Base-by-base conservation (phyloP, 1,139 yeast species). In the Saccharomyces hybrid region DNA sequence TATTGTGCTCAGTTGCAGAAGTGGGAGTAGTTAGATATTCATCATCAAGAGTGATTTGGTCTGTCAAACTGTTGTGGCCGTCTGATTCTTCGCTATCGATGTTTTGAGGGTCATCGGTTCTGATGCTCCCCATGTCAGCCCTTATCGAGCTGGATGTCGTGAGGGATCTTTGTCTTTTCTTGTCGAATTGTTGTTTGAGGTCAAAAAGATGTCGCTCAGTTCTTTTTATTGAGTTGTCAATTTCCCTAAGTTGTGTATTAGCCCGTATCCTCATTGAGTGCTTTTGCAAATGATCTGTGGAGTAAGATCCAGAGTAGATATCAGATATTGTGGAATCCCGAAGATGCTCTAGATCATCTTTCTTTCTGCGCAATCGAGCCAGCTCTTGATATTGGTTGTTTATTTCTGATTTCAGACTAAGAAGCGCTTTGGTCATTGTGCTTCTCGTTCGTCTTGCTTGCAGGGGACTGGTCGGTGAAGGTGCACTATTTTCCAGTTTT, bases 211-310 rank as follows among this genome's bases (percentile, higher is more conserved):
- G 63, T 26, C 57, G 61, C 32, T 67, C 71, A 2, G 64, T 41
- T 50, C 57, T 61, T 48, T 63, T 66, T 14, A 69, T 68, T 13
- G 59, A 56, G 47, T 62, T 62, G 34, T 64, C 70, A 20, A 62
- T 56, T 54, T 68, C 71, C 48, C 70, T 61, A 6, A 69, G 60
- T 49, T 66, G 68, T 6, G 68, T 63, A 53, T 66, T 70, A 3
- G 70, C 63, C 50, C 63, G 62, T 2, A 70, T 66, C 44, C 69
- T 62, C 58, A 64, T 57, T 2, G 72, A 67, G 58, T 69, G 71
- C 48, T 67, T 63, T 34, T 68, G 70, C 41, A 69, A 54, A 59
- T 70, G 72, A 27, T 66, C 69, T 2, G 70, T 66, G 4, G 72
- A 68, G 48, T 70, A 70, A 5, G 63, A 60, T 23, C 71, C 72